Evolutionary conservation across 345 rosid species (phyloP).

Genomic region (Ceriops tagal): DNA sequence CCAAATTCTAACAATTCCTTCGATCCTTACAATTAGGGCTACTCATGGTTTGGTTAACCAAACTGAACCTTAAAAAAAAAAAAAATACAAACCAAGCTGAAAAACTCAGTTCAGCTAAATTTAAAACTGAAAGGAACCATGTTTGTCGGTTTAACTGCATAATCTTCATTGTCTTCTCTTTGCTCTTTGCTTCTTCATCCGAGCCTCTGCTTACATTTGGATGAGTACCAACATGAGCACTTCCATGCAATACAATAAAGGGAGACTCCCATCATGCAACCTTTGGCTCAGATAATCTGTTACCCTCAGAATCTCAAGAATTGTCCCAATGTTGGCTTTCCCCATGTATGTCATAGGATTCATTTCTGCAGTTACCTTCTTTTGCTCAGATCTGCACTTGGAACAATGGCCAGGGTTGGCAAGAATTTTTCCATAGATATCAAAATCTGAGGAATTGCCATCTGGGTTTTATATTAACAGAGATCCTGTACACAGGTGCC

Average conservation of each 20-base stretch:
- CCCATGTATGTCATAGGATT: slow-evolving; percentile 63
- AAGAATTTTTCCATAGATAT: slow-evolving; percentile 46
- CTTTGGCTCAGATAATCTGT: slow-evolving; percentile 50
- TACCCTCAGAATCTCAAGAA: slow-evolving; percentile 60
- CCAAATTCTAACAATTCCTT: no score
- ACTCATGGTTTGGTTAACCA: no score
- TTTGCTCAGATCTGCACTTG: slow-evolving; percentile 65
- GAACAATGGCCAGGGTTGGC: slow-evolving; percentile 77
- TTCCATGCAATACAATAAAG: slow-evolving; percentile 72
- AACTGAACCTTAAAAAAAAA: no score
- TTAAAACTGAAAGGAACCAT: no score
- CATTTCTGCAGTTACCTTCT: slow-evolving; percentile 44
- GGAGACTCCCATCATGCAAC: slow-evolving; percentile 47
- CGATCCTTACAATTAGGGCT: no score
- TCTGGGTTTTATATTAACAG: slow-evolving; percentile 62
- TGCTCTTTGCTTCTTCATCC: slow-evolving; percentile 47
- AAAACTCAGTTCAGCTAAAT: no score
- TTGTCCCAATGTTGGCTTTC: slow-evolving; percentile 78
- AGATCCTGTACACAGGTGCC: slow-evolving; percentile 82
- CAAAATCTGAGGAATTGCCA: slow-evolving; percentile 64
- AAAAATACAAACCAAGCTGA: no score
- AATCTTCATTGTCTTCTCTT: slow-evolving; percentile 59
- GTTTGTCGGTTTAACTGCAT: no score
- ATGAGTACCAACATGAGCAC: slow-evolving; percentile 70
- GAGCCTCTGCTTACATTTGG: slow-evolving; percentile 58